Percentiles rank a stretch among this genome's conserved stretches.
Evolutionary conservation across 305 asterid species (phyloP).

Genomic region (Solanum hybrid): DNA sequence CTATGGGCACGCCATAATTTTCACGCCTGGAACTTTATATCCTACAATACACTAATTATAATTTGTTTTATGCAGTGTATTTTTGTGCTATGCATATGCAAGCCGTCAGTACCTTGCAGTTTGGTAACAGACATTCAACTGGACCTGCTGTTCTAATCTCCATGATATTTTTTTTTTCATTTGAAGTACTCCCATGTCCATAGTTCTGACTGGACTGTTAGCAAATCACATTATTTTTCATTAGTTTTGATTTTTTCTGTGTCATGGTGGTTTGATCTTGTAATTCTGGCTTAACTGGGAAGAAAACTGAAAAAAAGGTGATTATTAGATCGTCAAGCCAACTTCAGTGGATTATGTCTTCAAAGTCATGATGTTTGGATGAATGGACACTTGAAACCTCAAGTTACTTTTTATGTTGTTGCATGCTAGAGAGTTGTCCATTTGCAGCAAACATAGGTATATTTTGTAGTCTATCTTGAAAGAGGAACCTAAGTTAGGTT

Average conservation of each 20-base stretch:
- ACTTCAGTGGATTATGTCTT: not conserved
- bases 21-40: not conserved
- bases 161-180: not conserved
- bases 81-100: slow-evolving; percentile 9
- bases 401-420: not conserved
- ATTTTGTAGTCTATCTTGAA: not conserved
- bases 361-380: not conserved
- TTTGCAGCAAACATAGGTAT: not conserved
- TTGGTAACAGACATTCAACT: slow-evolving; percentile 14
- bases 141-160: slow-evolving; percentile 14
- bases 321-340: not conserved
- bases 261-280: not conserved
- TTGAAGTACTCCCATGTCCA: not conserved
- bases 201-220: not conserved
- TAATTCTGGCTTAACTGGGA: slow-evolving; percentile 7
- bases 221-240: slow-evolving; percentile 1
- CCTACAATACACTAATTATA: slow-evolving; percentile 6
- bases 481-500: not conserved
- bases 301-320: not conserved
- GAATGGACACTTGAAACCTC: not conserved
- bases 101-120: slow-evolving; percentile 1
- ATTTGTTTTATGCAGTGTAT: slow-evolving; percentile 30
- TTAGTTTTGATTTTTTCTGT: not conserved
- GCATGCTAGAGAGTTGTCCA: not conserved
- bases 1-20: not conserved